Base-by-base conservation (phyloP, 768 basidiomycete species). In the Rhodotorula diobovata region DNA sequence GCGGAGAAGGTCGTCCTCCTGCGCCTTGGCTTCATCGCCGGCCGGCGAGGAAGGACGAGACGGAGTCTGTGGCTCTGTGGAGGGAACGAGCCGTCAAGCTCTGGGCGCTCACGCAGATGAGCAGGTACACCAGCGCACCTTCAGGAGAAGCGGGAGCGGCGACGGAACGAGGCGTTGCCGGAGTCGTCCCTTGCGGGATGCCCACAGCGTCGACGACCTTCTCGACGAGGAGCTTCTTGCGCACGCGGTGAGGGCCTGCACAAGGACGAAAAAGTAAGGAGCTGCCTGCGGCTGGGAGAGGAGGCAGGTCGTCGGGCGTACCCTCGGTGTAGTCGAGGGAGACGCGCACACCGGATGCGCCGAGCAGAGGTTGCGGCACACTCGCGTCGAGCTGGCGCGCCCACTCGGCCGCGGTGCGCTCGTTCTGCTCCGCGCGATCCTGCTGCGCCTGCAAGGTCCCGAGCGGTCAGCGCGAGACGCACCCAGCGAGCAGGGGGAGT, bases 141-240 rank as follows among this genome's bases (percentile, higher is more conserved):
- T 53, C 28, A n/a, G 51, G 28, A 53, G 51, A 28, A 16, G 10
- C 23, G 25, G 23, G 28, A 10, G 28, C 11, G 23, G 9, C 41
- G 23, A 21, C 4, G 45, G 23, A 4, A 14, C 9, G 11, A 11
- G 45, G 45, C 21, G 45, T 16, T 4, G 45, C 14, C 9, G 45
- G 16, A 21, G 45, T 21, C 10, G 45, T 21, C 23, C 10, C 45
- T 23, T 18, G 21, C 34, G 34, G 20, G 20, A 20, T 20, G 11
- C 10, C 35, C 8, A 25, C 21, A 34, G 34, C 1, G 18, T n/a
- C n/a, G 15, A 2, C 28, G 39, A 43, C 2, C 8, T 9, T 10
- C 57, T 57, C 46, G 73, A 70, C 55, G 62, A 67, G 66, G 75
- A 66, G 56, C 55, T 66, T 66, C 56, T 59, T 58, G 25, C 57